These are phyloP conservation scores for Leccinum insolens DNA, from an alignment of 1,284 basidiomycete species.

Conservation along the genomic window DNA sequence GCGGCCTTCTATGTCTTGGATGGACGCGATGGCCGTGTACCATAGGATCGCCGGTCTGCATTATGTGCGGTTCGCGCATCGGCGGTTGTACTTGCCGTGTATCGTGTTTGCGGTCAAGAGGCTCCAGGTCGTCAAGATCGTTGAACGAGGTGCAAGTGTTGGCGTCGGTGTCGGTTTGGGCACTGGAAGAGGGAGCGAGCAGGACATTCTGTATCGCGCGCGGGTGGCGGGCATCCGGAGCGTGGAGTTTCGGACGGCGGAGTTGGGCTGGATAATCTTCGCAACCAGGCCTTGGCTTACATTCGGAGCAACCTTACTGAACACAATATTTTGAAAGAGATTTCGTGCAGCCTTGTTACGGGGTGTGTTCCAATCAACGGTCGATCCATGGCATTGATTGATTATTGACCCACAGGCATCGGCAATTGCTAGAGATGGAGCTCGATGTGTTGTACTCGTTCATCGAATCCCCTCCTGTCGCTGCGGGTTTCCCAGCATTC, in stretches of 20 bases:
- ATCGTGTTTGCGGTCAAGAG: constrained; percentile 1
- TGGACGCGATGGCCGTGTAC: neutral
- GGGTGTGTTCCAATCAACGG: no score
- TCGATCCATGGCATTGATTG: no score
- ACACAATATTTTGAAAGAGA: no score
- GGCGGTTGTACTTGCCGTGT: constrained; percentile 5
- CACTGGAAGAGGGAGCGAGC: neutral
- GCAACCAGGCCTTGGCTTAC: no score
- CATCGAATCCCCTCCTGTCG: no score
- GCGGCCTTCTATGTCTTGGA: neutral
- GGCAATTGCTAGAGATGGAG: no score
- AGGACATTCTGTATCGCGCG: neutral
- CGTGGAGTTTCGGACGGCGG: neutral
- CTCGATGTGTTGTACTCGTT: no score
- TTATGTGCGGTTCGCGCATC: constrained; percentile 1
- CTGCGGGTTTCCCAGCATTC: no score
- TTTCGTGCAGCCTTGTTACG: no score
- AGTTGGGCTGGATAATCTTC: neutral
- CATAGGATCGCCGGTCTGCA: neutral
- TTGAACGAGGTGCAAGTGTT: neutral
- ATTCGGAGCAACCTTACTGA: no score
- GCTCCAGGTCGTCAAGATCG: neutral
- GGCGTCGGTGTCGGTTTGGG: neutral
- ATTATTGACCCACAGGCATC: no score
- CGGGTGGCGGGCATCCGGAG: neutral